Evolutionary conservation across 176 grass and related monocot species (phyloP), one percentile per base, ranked within the genome.

Genomic region (Oryza longistaminata): DNA sequence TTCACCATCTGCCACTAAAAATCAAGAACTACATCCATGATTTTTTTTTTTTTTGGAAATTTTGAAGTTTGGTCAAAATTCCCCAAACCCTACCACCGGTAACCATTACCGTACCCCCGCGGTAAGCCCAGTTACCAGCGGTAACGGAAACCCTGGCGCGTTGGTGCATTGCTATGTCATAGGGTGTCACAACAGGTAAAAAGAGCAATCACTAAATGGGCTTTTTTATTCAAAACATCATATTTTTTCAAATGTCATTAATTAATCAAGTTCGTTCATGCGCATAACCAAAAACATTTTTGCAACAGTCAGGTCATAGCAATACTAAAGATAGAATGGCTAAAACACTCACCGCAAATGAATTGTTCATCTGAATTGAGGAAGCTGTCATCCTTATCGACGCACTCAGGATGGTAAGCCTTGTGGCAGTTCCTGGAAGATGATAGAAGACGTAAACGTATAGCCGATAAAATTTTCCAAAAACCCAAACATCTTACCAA

Each of bases 351-450:
- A 98, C 96, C n/a, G 12, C 96, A 98, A 49, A 93, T 88, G 91
- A 94, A 98, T 48, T 85, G 25, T 66, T 90, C 88, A 25, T 93
- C 83, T 16, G 89, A 87, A 61, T 73, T 77, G 81, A 95, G 86
- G 75, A 95, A 98, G 26, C 77, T 81, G 2, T 40, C 65, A 73
- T 86, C 93, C 92, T 89, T 94, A 45, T 45, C 83, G 53, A 91
- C 85, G 9, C 96, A 98, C 10, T 22, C 2, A 69, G 85, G 78
- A 93, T 98, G 96, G 86, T 95, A 98, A 77, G 93, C 81, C 81
- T 98, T 98, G 72, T 90, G 85, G 84, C 96, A 98, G 80, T 85
- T 88, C 85, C 96, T 98, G 88, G 55, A 83, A 82, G 67, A 83
- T 79, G 69, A 8, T 73, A 71, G 66, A 52, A 85, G 5, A 2